Percentiles rank a stretch among this genome's conserved stretches.
phyloP scores from a whole-genome alignment of 129 eudicot genomes.

The Flaveria linearis region DNA sequence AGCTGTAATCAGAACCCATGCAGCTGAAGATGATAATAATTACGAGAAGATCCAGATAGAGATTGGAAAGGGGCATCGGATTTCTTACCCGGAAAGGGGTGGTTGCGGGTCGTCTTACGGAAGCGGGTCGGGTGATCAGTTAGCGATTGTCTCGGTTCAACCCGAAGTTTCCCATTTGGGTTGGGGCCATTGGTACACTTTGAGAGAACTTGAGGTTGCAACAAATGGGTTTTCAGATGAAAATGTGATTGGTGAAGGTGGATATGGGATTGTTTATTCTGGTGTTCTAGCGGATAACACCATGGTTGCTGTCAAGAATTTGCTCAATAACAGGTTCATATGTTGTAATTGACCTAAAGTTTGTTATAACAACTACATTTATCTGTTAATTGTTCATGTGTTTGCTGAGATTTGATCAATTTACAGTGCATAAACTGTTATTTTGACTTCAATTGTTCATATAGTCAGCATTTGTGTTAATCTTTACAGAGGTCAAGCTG shows the following conservation, averaged over 20 bases:
- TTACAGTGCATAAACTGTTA: background rate
- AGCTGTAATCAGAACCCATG: constrained; percentile 34
- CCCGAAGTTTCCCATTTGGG: constrained; percentile 95
- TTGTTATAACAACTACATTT: too few relatives aligned
- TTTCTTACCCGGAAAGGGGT: constrained; percentile 50
- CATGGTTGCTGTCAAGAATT: constrained; percentile 73
- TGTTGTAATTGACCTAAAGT: background rate
- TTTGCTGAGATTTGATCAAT: background rate
- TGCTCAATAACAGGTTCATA: constrained; percentile 85
- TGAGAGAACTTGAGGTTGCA: constrained; percentile 74
- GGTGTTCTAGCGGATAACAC: constrained; percentile 61
- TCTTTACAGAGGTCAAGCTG: constrained; percentile 80
- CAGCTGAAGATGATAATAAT: constrained; percentile 37
- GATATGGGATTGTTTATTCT: constrained; percentile 85
- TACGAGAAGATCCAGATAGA: constrained; percentile 64
- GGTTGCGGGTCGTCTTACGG: constrained; percentile 44
- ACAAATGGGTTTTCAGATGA: constrained; percentile 75
- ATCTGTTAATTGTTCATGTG: too few relatives aligned
- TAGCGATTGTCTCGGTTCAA: constrained; percentile 34
- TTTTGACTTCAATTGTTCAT: constrained; percentile 7
- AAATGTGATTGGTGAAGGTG: constrained; percentile 92
- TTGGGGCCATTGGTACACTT: constrained; percentile 92
- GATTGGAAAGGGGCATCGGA: constrained; percentile 67
- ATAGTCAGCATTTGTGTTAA: background rate
- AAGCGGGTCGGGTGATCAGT: constrained; percentile 51